Evolutionary conservation across 257 asterid genomes (phyloP).

Genomic region (Thymus quinquecostatus): DNA sequence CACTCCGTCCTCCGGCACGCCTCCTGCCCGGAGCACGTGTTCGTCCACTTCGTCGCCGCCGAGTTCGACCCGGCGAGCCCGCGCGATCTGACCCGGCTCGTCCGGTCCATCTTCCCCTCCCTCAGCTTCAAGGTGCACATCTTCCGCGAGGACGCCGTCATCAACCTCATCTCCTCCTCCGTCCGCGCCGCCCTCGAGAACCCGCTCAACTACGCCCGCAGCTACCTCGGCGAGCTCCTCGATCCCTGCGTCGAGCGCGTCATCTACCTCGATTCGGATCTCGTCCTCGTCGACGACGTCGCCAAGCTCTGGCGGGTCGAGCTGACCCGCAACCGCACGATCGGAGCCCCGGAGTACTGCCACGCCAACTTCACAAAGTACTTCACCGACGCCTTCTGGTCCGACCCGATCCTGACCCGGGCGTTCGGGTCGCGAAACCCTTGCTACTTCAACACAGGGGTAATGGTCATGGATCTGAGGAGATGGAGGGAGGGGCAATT

Average conservation of each 20-base stretch:
- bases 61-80: conserved; percentile 76
- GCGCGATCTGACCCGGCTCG: conserved; percentile 59
- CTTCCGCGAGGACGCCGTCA: conserved; percentile 67
- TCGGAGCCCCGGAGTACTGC: conserved; percentile 88
- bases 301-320: conserved; percentile 54
- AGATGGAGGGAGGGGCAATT: conserved; percentile 73
- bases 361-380: conserved; percentile 76
- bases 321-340: conserved; percentile 31
- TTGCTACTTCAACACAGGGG: conserved; percentile 85
- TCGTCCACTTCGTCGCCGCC: conserved; percentile 73
- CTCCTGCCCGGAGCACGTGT: conserved; percentile 71
- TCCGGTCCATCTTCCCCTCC: conserved; percentile 69
- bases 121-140: conserved; percentile 69
- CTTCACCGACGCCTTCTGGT: conserved; percentile 72
- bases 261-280: conserved; percentile 75
- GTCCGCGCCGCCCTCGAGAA: conserved; percentile 70
- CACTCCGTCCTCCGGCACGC: conserved; percentile 90
- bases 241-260: conserved; percentile 75
- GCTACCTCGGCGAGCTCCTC: conserved; percentile 65
- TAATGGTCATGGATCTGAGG: conserved; percentile 76
- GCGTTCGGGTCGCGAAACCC: conserved; percentile 59
- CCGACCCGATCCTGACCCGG: conserved; percentile 56
- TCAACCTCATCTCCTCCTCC: conserved; percentile 69
- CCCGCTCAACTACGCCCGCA: conserved; percentile 87
- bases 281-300: conserved; percentile 69